These are phyloP conservation scores for Sarocladiaceae sp. DNA, from an alignment of 2,329 filamentous ascomycete genomes.

Conservation along the genomic window DNA sequence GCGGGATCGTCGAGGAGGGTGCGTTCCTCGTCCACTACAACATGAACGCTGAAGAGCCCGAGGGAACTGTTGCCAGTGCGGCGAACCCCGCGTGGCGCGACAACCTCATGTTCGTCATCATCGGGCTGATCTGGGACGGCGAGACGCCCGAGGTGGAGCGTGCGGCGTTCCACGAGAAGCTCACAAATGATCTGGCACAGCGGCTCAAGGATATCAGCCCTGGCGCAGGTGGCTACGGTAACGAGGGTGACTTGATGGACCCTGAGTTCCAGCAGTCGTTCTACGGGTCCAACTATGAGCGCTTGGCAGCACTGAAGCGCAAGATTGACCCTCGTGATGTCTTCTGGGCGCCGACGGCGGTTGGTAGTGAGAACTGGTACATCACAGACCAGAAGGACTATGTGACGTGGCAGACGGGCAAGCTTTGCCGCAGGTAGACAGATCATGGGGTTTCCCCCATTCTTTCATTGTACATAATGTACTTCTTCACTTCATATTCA, in stretches of 20 bases:
- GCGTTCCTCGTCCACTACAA: slow-evolving; percentile 19
- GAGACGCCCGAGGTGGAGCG: slow-evolving; percentile 13
- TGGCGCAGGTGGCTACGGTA: slow-evolving; percentile 21
- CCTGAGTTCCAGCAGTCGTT: slow-evolving; percentile 23
- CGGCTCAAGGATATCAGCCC: slow-evolving; percentile 21
- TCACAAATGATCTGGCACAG: slow-evolving; percentile 24
- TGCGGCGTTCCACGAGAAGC: slow-evolving; percentile 20
- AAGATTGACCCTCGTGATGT: slow-evolving; percentile 23
- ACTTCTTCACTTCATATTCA: too few species aligned
- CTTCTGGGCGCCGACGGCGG: slow-evolving; percentile 22
- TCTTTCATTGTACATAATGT: too few species aligned
- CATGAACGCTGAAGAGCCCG: slow-evolving; percentile 17
- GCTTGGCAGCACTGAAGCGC: slow-evolving; percentile 22
- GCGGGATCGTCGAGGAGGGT: slow-evolving; percentile 17
- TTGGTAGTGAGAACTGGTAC: slow-evolving; percentile 22
- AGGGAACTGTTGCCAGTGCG: slow-evolving; percentile 23
- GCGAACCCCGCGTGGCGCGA: slow-evolving; percentile 42
- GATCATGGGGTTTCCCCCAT: too few species aligned
- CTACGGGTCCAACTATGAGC: slow-evolving; percentile 21
- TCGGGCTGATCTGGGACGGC: slow-evolving; percentile 15
- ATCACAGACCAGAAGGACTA: slow-evolving; percentile 12
- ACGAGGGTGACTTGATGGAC: slow-evolving; percentile 26
- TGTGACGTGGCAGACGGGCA: slow-evolving; percentile 14
- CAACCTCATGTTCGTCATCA: slow-evolving; percentile 28
- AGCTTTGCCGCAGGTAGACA: slow-evolving; percentile 9